Evolutionary conservation across 2,329 filamentous ascomycete species (phyloP).

Genomic region (Parafenestella ontariensis): DNA sequence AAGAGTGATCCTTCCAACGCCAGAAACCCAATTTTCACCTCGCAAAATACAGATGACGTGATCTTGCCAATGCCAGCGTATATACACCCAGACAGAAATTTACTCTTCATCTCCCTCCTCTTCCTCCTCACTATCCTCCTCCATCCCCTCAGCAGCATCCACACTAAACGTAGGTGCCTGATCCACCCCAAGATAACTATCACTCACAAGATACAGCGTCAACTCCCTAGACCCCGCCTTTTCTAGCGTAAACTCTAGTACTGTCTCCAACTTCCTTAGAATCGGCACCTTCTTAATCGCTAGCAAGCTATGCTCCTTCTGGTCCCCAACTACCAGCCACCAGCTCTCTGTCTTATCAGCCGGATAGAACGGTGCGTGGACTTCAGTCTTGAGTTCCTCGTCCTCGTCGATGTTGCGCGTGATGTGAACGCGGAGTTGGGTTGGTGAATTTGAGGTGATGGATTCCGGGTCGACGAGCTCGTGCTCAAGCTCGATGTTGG

Average conservation of each 20-base stretch:
- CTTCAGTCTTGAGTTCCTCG: slow-evolving; percentile 77
- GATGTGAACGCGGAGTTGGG: slow-evolving; percentile 84
- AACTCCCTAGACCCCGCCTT: slow-evolving; percentile 83
- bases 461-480: slow-evolving; percentile 81
- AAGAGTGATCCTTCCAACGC: background rate
- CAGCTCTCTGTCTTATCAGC: slow-evolving; percentile 93
- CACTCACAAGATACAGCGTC: slow-evolving; percentile 94
- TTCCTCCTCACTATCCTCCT: slow-evolving; percentile 88
- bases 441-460: slow-evolving; percentile 79
- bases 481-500: slow-evolving; percentile 90
- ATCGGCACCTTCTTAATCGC: slow-evolving; percentile 96
- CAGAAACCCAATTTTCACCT: background rate
- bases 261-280: slow-evolving; percentile 75
- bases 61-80: too few relatives aligned
- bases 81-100: too few relatives aligned
- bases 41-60: too few relatives aligned
- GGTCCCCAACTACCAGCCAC: slow-evolving; percentile 97
- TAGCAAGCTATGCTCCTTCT: slow-evolving; percentile 83
- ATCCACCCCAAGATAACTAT: slow-evolving; percentile 96
- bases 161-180: slow-evolving; percentile 91
- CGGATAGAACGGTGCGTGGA: slow-evolving; percentile 96
- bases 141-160: slow-evolving; percentile 88
- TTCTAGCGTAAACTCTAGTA: slow-evolving; percentile 87
- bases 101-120: slow-evolving; percentile 52
- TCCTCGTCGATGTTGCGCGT: slow-evolving; percentile 80